These are phyloP conservation scores for Podospora pseudoanserina DNA, from an alignment of 495 filamentous ascomycete species.

Conservation along the genomic window DNA sequence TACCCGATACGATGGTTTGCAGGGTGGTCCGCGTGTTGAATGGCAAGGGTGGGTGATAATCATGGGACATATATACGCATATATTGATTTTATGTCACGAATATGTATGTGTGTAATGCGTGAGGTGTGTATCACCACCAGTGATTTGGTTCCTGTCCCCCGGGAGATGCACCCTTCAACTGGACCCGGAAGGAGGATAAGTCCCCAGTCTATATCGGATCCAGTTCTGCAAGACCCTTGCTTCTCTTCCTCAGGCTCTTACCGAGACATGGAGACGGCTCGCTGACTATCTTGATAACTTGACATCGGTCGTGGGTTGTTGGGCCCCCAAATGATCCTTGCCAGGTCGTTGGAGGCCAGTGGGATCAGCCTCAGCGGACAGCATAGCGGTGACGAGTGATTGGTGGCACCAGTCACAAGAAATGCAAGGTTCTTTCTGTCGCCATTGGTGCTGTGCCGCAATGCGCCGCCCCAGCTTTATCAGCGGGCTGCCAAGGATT, in stretches of 20 bases:
- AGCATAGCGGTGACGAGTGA: background rate
- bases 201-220: background rate
- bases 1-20: background rate
- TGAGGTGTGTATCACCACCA: background rate
- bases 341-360: background rate
- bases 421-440: conserved; percentile 25
- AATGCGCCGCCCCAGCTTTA: conserved; percentile 9
- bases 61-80: background rate
- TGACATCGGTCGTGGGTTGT: background rate
- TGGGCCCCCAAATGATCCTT: background rate
- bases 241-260: no score
- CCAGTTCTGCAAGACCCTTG: background rate
- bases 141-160: background rate
- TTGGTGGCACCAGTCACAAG: background rate
- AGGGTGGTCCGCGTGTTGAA: background rate
- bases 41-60: background rate
- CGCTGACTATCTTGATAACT: no score
- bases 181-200: background rate
- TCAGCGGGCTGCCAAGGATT: conserved; percentile 16
- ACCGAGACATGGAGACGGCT: no score
- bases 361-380: conserved; percentile 4
- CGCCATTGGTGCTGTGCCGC: conserved; percentile 16
- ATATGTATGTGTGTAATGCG: background rate
- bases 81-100: background rate
- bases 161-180: background rate